Percentiles rank a stretch among this genome's conserved stretches.
These are phyloP conservation scores for Globisporangium polare DNA, from an alignment of 352 stramenopile genomes.

Conservation along the genomic window DNA sequence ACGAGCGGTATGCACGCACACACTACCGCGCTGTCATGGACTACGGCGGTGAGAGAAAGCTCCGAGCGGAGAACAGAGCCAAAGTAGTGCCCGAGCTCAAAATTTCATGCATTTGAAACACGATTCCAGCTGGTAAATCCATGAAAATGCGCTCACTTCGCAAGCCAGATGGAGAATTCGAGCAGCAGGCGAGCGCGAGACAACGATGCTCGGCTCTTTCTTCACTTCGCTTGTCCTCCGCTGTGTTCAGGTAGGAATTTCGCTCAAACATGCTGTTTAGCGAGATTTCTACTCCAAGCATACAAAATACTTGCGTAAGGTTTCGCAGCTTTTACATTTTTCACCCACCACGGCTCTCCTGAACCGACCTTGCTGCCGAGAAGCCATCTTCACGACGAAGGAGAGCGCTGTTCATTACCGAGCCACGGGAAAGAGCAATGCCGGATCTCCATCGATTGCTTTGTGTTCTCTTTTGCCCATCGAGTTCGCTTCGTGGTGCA, in stretches of 20 bases:
- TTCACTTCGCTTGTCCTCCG: not conserved
- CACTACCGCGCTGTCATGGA: not conserved
- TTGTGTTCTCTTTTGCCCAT: not conserved
- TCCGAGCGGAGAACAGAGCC: not conserved
- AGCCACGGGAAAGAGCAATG: not conserved
- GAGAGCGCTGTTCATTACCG: conserved; percentile 12
- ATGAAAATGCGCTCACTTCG: not conserved
- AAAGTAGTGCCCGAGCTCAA: not conserved
- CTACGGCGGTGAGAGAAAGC: not conserved
- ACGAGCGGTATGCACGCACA: not conserved
- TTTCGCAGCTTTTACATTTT: conserved; percentile 10
- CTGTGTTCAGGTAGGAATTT: not conserved
- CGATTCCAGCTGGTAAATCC: not conserved
- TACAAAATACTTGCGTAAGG: too few relatives aligned
- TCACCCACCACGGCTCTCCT: not conserved
- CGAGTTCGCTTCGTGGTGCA: not conserved
- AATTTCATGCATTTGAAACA: not conserved
- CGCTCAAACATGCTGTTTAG: conserved; percentile 2
- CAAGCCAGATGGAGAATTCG: conserved; percentile 3
- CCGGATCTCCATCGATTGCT: not conserved
- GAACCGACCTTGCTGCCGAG: not conserved
- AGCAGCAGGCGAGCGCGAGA: conserved; percentile 3
- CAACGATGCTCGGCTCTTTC: not conserved
- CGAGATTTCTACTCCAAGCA: not conserved
- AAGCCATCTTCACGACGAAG: not conserved